Conservation (phyloP, 2,329 filamentous ascomycete species). For the Pezicula neosporulosa region DNA sequence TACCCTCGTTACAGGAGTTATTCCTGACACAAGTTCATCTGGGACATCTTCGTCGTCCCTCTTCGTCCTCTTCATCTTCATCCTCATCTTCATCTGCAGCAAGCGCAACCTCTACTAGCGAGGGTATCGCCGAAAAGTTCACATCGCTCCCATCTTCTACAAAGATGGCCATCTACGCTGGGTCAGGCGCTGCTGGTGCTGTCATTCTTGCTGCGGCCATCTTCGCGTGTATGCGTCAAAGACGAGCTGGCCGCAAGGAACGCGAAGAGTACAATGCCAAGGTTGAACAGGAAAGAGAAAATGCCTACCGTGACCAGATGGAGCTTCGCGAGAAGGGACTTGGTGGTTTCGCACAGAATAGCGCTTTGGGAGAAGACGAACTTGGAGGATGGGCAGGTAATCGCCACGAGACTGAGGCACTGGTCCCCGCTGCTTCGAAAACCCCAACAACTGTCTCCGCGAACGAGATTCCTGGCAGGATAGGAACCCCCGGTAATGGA, state of each 20-base stretch:
- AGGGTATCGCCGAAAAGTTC: slow-evolving; percentile 50
- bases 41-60: not conserved
- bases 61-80: not conserved
- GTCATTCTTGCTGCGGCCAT: slow-evolving; percentile 37
- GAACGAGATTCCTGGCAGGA: slow-evolving; percentile 10
- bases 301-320: slow-evolving; percentile 22
- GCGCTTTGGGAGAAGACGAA: slow-evolving; percentile 22
- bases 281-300: slow-evolving; percentile 25
- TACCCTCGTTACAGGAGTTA: slow-evolving; percentile 29
- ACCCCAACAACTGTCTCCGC: slow-evolving; percentile 3
- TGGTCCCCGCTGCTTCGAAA: slow-evolving; percentile 7
- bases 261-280: slow-evolving; percentile 34
- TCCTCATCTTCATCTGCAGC: not conserved
- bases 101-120: not conserved
- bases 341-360: slow-evolving; percentile 20
- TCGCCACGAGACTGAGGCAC: slow-evolving; percentile 1
- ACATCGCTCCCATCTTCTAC: slow-evolving; percentile 43
- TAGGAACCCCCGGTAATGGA: not conserved
- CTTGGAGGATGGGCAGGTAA: slow-evolving; percentile 22
- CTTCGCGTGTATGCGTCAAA: slow-evolving; percentile 54
- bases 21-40: not conserved
- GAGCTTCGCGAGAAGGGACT: slow-evolving; percentile 25
- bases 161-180: slow-evolving; percentile 52
- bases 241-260: slow-evolving; percentile 48
- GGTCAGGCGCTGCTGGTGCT: slow-evolving; percentile 41